Percentiles rank a stretch among this genome's conserved stretches.
These are phyloP conservation scores for Tetrapyrgos nigripes DNA, from an alignment of 1,284 basidiomycete species.

Conservation along the genomic window DNA sequence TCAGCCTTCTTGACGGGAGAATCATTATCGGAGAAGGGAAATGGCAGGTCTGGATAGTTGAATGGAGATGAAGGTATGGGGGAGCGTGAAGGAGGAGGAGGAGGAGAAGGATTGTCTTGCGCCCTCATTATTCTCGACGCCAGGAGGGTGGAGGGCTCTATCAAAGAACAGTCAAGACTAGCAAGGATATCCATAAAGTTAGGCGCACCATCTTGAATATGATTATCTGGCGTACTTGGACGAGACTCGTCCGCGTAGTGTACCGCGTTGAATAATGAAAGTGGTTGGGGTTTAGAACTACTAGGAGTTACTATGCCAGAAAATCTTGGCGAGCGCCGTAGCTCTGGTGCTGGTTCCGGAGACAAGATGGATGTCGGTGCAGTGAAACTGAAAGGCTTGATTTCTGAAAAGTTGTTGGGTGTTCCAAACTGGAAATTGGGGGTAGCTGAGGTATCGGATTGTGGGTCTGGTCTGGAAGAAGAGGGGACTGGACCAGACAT, in stretches of 20 bases:
- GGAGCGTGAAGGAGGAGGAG: constrained; percentile 51
- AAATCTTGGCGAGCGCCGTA: constrained; percentile 59
- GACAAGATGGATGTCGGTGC: constrained; percentile 14
- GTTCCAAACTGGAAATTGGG: background rate
- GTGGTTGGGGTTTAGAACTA: constrained; percentile 20
- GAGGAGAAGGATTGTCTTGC: constrained; percentile 78
- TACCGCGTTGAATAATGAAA: constrained; percentile 32
- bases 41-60: background rate
- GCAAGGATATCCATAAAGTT: constrained; percentile 4
- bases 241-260: constrained; percentile 33
- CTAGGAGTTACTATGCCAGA: constrained; percentile 39
- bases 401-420: background rate
- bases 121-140: constrained; percentile 70
- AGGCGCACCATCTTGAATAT: constrained; percentile 14
- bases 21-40: background rate
- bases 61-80: background rate
- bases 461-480: background rate
- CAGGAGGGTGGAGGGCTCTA: constrained; percentile 71
- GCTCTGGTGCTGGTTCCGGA: constrained; percentile 32
- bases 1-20: background rate
- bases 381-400: background rate
- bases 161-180: constrained; percentile 12
- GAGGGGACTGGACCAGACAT: background rate
- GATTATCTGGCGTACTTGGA: constrained; percentile 15
- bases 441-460: background rate